Base-by-base conservation (phyloP, 2,329 filamentous ascomycete species). In the Colletotrichum euphorbiae region DNA sequence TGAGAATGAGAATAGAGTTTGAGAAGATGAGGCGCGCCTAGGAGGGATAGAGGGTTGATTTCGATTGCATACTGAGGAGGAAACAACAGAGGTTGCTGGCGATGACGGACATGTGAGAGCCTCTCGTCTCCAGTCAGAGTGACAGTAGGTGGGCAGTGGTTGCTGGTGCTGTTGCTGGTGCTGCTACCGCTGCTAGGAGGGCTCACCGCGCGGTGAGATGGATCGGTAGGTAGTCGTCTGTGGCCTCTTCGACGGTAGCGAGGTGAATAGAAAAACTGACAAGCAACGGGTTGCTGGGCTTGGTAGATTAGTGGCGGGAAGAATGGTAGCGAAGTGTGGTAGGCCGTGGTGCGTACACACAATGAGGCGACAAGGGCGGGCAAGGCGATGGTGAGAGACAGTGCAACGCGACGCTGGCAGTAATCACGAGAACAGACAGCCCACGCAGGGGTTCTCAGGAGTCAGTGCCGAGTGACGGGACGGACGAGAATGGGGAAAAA, bases 391-490 rank as follows among this genome's bases (percentile, higher is more conserved):
- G 45, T 59, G 61, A 45, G 40, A n/a, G 36, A 55, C 59, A 50
- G 40, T 57, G 65, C 42, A 45, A 57, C 28, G 48, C 48, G 48
- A 38, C 62, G 52, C 51, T 60, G 65, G 65, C 65, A 65, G 54
- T 65, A 68, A 65, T 60, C 61, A 59, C 61, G 54, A 69, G 54
- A 60, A 55, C 55, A 55, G 46, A 58, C 64, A 56, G 58, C 64
- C 64, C 36, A 67, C 59, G 65, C 54, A 36, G 17, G 57, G 43
- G n/a, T n/a, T n/a, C 48, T 56, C 55, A n/a, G n/a, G n/a, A n/a
- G n/a, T 59, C 55, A 70, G 63, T 69, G 68, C 68, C 68, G 68
- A 69, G 59, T 52, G 61, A 56, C 66, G 61, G 55, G 61, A 56
- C 66, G 61, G 55, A 69, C 64, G 58, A 59, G 58, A 63, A 59